phyloP scores from a whole-genome alignment of 257 asterid genomes.

The Jasminum sambac region DNA sequence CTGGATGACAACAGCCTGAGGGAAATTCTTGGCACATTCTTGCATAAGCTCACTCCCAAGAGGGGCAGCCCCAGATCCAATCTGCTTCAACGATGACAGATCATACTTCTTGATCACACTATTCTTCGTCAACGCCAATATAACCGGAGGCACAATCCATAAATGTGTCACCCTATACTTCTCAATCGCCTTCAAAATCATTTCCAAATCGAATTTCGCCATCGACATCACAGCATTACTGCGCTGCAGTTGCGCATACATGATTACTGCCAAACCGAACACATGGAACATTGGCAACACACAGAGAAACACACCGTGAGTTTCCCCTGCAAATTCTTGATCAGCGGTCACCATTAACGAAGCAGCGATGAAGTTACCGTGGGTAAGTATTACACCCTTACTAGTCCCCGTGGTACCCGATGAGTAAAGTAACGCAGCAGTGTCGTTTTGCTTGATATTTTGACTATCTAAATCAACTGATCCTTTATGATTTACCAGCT shows the following conservation, averaged over 20 bases:
- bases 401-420: constrained; percentile 92
- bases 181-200: constrained; percentile 62
- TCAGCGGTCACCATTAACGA: constrained; percentile 64
- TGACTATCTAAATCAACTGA: constrained; percentile 32
- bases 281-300: constrained; percentile 94
- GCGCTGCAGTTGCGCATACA: constrained; percentile 78
- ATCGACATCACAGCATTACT: constrained; percentile 70
- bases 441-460: constrained; percentile 54
- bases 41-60: constrained; percentile 84
- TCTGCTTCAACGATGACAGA: constrained; percentile 60
- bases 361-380: constrained; percentile 70
- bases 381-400: constrained; percentile 82
- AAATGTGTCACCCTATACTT: constrained; percentile 61
- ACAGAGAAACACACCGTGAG: constrained; percentile 53
- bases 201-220: constrained; percentile 68
- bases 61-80: constrained; percentile 96
- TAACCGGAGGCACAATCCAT: constrained; percentile 91
- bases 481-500: constrained; percentile 54
- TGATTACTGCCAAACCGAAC: constrained; percentile 72
- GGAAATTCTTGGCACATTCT: constrained; percentile 88
- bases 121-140: constrained; percentile 74
- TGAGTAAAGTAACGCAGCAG: constrained; percentile 79
- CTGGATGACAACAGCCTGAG: constrained; percentile 70
- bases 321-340: constrained; percentile 67
- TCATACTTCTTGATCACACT: constrained; percentile 55